Base-by-base conservation (phyloP, 2,329 filamentous ascomycete species). In the Graphilbum ipis-grandicollis region DNA sequence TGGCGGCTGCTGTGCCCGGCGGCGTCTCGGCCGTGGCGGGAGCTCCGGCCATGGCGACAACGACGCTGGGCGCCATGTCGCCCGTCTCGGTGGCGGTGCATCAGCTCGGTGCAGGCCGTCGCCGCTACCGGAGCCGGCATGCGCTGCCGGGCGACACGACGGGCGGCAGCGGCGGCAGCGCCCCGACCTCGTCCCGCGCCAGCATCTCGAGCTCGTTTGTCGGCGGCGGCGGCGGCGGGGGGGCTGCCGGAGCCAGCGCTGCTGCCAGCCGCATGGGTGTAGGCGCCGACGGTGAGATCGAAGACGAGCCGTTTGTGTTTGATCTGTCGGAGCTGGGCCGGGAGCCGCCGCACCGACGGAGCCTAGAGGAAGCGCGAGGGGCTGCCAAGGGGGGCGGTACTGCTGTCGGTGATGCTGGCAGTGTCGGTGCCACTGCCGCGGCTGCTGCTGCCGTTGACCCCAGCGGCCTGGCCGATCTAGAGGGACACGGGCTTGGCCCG, bases 241-340 rank as follows among this genome's bases (percentile, higher is more conserved):
- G 68, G 30, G 55, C 56, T 33, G 67, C 67, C 6, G 55, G 61
- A 19, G 72, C 78, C 41, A 76, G 79, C 39, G 76, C 33, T 7
- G 4, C 21, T 14, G 21, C 10, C 17, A 1, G 21, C 32, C 12
- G 19, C 18, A 31, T 21, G n/a, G 28, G 39, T 14, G 13, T 18
- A n/a, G 54, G 51, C 8, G 50, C 57, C 9, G 63, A 70, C 32
- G 56, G 57, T 36, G 68, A 69, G 6, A 55, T 61, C 19, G 74
- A 79, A 41, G 78, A 80, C 38, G 78, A 83, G 48, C 75, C 74
- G 1, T 53, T 83, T 9, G 62, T 83, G 9, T 83, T 83, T 52
- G 74, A 78, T 43, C 72, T 83, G 63, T 79, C 74, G 26, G 78
- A 83, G 52, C 68, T 81, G 50, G 73, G 74, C 45, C 60, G 67